Evolutionary conservation across 768 basidiomycete genomes (phyloP).

Genomic region (Kwoniella pini): DNA sequence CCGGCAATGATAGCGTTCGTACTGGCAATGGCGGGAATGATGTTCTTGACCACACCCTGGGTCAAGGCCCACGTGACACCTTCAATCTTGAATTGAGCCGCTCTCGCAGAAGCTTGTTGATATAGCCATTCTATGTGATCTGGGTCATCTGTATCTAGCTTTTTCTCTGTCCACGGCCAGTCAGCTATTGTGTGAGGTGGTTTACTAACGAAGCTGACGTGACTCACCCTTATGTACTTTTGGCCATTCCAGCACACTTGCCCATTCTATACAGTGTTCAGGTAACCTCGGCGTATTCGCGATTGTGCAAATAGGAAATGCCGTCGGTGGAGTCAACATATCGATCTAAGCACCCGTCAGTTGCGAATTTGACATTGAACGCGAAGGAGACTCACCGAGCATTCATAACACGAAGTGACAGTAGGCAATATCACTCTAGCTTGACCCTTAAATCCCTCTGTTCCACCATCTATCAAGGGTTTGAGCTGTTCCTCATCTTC

Average conservation of each 20-base stretch:
- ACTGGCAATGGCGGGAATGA: constrained; percentile 97
- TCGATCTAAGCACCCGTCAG: constrained; percentile 60
- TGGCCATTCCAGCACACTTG: constrained; percentile 98
- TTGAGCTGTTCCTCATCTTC: constrained; percentile 91
- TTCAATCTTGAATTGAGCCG: constrained; percentile 93
- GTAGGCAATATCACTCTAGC: constrained; percentile 95
- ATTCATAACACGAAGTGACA: constrained; percentile 95
- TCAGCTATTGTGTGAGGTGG: neutral
- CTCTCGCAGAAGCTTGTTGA: constrained; percentile 73
- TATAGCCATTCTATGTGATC: constrained; percentile 96
- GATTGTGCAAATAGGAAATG: constrained; percentile 97
- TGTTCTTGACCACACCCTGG: constrained; percentile 98
- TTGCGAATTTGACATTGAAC: neutral
- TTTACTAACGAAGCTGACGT: neutral
- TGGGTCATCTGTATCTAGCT: constrained; percentile 95
- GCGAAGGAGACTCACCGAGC: constrained; percentile 61
- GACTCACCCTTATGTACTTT: constrained; percentile 75
- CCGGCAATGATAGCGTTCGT: constrained; percentile 98
- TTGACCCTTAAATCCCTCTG: constrained; percentile 99
- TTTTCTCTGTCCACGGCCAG: constrained; percentile 67
- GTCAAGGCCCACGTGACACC: constrained; percentile 97
- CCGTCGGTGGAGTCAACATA: constrained; percentile 96
- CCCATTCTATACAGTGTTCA: constrained; percentile 99
- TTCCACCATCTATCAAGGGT: constrained; percentile 96
- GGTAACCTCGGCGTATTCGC: constrained; percentile 97